Conservation (phyloP, 2,329 filamentous ascomycete species). For the Aspergillus arachidicola region DNA sequence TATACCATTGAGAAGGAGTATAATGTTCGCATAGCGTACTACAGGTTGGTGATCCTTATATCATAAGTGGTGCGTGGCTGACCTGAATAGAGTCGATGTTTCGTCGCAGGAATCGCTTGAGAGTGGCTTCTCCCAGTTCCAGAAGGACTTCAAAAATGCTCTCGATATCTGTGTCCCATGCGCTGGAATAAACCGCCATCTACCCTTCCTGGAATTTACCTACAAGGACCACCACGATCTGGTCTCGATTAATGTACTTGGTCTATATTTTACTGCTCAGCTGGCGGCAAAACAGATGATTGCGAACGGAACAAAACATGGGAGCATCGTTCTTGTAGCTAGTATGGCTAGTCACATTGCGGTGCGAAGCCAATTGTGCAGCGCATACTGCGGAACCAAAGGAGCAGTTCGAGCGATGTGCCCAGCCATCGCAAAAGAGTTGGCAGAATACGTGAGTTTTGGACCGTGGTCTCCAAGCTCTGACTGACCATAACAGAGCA, state of each 20-base stretch:
- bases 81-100: not conserved
- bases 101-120: not conserved
- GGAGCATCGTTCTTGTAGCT: constrained; percentile 57
- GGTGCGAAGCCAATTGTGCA: constrained; percentile 52
- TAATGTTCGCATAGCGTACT: not conserved
- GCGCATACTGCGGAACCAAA: constrained; percentile 38
- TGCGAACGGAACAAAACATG: constrained; percentile 44
- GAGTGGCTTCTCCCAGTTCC: not conserved
- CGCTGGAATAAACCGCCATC: not conserved
- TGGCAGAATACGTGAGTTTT: not conserved
- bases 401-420: not conserved
- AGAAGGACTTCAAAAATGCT: not conserved
- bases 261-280: not conserved
- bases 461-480: not conserved
- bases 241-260: not conserved
- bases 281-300: not conserved
- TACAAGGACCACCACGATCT: not conserved
- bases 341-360: constrained; percentile 58
- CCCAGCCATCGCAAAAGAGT: not conserved
- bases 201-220: not conserved
- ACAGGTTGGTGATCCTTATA: not conserved
- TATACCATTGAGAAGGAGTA: not conserved
- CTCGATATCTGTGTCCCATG: not conserved
- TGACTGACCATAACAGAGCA: not conserved
- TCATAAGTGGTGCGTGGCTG: not conserved